Evolutionary conservation across 1,284 basidiomycete species (phyloP).

Genomic region (Moniliophthora roreri): DNA sequence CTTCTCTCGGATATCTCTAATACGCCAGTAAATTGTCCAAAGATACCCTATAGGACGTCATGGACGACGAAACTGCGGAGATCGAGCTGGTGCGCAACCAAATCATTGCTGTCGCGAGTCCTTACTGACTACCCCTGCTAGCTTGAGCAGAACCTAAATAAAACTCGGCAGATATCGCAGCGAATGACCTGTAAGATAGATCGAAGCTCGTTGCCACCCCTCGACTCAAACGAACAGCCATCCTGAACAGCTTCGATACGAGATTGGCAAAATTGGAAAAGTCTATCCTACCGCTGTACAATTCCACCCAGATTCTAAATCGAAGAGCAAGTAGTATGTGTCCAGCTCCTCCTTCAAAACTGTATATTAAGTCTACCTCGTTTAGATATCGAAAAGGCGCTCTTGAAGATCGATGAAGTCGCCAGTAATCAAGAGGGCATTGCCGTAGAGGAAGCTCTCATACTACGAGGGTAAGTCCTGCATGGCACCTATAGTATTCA

Average conservation of each 20-base stretch:
- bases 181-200: conserved; percentile 70
- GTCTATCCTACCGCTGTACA: conserved; percentile 75
- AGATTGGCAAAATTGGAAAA: conserved; percentile 78
- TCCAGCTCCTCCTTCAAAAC: not conserved
- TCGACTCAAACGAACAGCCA: conserved; percentile 48
- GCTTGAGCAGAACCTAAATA: conserved; percentile 84
- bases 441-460: conserved; percentile 73
- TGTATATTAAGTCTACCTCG: not conserved
- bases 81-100: conserved; percentile 69
- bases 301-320: conserved; percentile 72
- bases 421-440: conserved; percentile 75
- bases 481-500: not conserved
- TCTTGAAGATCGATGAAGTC: conserved; percentile 75
- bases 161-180: conserved; percentile 78
- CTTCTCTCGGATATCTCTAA: not conserved
- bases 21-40: not conserved
- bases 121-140: conserved; percentile 26
- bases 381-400: conserved; percentile 74
- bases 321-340: conserved; percentile 63
- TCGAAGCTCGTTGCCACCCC: conserved; percentile 7
- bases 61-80: conserved; percentile 79
- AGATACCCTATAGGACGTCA: conserved; percentile 21
- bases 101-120: no score
- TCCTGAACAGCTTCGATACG: conserved; percentile 76
- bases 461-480: conserved; percentile 64